phyloP scores from a whole-genome alignment of 129 eudicot genomes.

The Smallanthus sonchifolius region DNA sequence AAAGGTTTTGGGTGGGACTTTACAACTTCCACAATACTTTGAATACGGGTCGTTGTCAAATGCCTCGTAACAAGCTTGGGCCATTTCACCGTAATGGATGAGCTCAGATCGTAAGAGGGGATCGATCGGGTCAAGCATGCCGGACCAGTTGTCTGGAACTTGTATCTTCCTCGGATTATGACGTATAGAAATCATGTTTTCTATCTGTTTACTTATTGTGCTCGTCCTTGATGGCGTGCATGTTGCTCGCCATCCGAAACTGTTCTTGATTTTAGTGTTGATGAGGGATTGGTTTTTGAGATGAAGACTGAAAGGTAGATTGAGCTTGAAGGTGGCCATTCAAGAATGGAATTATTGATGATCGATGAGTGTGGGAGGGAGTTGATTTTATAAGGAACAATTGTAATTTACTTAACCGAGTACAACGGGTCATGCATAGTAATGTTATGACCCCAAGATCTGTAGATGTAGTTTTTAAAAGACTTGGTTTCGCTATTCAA shows the following conservation, averaged over 20 bases:
- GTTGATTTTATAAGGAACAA: constrained; percentile 4
- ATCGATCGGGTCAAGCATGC: constrained; percentile 52
- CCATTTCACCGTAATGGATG: constrained; percentile 64
- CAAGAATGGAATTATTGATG: neutral
- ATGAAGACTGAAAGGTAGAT: neutral
- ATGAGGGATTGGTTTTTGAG: neutral
- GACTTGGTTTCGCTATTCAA: too few species aligned
- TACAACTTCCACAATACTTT: constrained; percentile 55
- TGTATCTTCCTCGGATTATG: constrained; percentile 36
- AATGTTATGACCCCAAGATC: too few species aligned
- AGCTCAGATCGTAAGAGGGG: constrained; percentile 45
- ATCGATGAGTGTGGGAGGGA: neutral
- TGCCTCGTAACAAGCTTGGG: constrained; percentile 65
- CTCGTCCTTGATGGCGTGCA: neutral
- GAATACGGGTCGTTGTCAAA: constrained; percentile 56
- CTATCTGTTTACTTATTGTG: neutral
- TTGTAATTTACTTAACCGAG: too few species aligned
- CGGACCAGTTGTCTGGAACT: constrained; percentile 40
- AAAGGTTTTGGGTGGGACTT: constrained; percentile 25
- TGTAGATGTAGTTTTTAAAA: too few species aligned
- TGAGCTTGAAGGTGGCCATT: constrained; percentile 24
- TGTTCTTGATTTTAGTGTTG: neutral
- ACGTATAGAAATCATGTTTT: neutral
- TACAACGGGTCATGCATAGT: too few species aligned
- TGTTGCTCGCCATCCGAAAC: neutral